phyloP scores from a whole-genome alignment of 2,329 filamentous ascomycete species.

The Clarireedia hainanense region DNA sequence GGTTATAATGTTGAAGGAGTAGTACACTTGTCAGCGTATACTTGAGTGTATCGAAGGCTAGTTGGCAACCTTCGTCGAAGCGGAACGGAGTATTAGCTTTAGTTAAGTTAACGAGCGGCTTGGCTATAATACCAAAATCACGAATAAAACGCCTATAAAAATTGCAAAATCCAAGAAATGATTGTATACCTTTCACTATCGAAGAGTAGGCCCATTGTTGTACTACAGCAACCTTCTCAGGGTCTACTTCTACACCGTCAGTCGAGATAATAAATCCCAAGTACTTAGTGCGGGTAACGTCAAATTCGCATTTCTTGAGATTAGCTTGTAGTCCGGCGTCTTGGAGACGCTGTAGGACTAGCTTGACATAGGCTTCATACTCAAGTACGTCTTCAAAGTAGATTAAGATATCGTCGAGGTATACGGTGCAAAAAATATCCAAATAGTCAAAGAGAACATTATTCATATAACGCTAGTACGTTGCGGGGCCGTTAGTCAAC shows the following conservation, averaged over 20 bases:
- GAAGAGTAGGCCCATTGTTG: background rate
- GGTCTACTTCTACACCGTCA: conserved; percentile 5
- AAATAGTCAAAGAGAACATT: too few species aligned
- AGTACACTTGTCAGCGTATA: background rate
- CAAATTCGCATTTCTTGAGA: conserved; percentile 8
- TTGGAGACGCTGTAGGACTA: background rate
- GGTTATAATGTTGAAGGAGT: background rate
- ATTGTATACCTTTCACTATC: background rate
- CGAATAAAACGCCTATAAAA: conserved; percentile 13
- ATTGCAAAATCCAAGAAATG: conserved; percentile 8
- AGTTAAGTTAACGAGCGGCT: background rate
- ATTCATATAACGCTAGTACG: background rate
- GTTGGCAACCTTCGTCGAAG: background rate
- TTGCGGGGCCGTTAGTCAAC: conserved; percentile 9
- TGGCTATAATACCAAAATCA: conserved; percentile 2
- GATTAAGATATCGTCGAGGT: too few species aligned
- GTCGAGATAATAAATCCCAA: conserved; percentile 8
- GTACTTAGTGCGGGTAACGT: conserved; percentile 2
- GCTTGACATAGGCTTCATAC: background rate
- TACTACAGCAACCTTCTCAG: background rate
- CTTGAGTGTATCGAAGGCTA: background rate
- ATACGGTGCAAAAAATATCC: too few species aligned
- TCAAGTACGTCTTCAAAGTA: background rate
- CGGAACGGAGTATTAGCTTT: background rate
- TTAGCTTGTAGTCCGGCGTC: conserved; percentile 2